Conservation (phyloP, 2,329 filamentous ascomycete species). For the Sclerotinia glacialis region DNA sequence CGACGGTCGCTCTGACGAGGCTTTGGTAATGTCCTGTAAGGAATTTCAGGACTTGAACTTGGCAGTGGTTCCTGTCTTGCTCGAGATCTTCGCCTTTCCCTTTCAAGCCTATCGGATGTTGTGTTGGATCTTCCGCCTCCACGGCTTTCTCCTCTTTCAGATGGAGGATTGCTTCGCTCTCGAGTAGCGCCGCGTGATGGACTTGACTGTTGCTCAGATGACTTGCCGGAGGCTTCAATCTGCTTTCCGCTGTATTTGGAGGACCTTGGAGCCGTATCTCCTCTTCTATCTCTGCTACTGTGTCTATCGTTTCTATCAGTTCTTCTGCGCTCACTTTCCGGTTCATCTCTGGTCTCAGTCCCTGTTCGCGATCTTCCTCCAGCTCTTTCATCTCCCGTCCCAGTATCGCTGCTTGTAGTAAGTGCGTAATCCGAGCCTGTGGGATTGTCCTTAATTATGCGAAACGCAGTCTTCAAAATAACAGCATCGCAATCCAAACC, state of each 20-base stretch:
- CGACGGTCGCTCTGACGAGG: neutral
- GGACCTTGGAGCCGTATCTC: neutral
- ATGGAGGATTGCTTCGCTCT: neutral
- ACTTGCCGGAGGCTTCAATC: neutral
- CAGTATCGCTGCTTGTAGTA: neutral
- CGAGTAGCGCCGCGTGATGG: neutral
- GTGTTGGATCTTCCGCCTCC: no score
- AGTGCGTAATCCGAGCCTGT: neutral
- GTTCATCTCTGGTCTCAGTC: neutral
- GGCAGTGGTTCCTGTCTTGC: neutral
- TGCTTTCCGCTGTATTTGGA: neutral
- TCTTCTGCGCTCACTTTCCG: neutral
- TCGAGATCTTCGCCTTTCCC: neutral
- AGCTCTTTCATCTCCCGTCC: neutral
- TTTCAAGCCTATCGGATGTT: no score
- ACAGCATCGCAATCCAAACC: neutral
- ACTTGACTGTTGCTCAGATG: no score
- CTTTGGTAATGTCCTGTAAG: neutral
- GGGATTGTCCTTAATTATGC: neutral
- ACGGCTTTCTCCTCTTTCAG: neutral
- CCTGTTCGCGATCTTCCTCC: neutral
- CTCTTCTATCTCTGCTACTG: neutral
- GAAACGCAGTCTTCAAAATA: neutral
- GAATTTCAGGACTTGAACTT: neutral
- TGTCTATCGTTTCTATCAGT: neutral